Base-by-base conservation (phyloP, 108 stramenopile genomes). In the Nitzschia putrida region DNA sequence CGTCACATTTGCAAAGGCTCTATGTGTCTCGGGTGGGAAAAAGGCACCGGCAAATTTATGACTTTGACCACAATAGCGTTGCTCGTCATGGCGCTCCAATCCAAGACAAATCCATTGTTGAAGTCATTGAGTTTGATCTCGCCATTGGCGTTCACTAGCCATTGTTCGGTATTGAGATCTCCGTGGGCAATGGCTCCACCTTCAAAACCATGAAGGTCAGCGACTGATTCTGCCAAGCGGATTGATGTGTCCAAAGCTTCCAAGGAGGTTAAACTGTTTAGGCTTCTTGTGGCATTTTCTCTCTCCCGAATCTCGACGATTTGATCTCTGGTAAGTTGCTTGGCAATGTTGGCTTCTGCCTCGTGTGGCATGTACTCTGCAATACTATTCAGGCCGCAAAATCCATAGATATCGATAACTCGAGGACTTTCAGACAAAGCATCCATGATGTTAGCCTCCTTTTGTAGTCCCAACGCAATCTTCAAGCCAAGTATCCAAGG, bases 151-250 rank as follows among this genome's bases (percentile, higher is more conserved):
- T 69, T 78, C 10, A 64, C 64, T 34, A 93, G 64, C 88, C 88
- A 90, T 71, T 93, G 89, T 34, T 76, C 84, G 24, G 85, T 80
- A 63, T 90, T 88, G 7, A 88, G 69, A 45, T 91, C 90, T 34
- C 83, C 88, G 38, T 88, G 85, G 4, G 86, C 83, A 55, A 76
- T 69, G 43, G 61, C 43, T 13, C 89, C 90, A 60, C 79, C 86
- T 16, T 49, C 57, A 64, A 80, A 85, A 34, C 82, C 86, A 56
- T 91, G 88, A 8, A 89, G 42, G 43, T 80, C 85, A 40, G 90
- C 90, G 38, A 91, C 21, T 44, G 78, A 77, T 39, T 86, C 83
- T 12, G 87, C 90, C 83, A 91, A 86, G 20, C 78, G 65, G 11
- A 83, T 38, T 34, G 83, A 71, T 40, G 85, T 71, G 42, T 77